Percentiles rank a stretch among this genome's conserved stretches.
These are phyloP conservation scores for Ophiocordyceps australis DNA, from an alignment of 2,329 filamentous ascomycete genomes.

Conservation along the genomic window DNA sequence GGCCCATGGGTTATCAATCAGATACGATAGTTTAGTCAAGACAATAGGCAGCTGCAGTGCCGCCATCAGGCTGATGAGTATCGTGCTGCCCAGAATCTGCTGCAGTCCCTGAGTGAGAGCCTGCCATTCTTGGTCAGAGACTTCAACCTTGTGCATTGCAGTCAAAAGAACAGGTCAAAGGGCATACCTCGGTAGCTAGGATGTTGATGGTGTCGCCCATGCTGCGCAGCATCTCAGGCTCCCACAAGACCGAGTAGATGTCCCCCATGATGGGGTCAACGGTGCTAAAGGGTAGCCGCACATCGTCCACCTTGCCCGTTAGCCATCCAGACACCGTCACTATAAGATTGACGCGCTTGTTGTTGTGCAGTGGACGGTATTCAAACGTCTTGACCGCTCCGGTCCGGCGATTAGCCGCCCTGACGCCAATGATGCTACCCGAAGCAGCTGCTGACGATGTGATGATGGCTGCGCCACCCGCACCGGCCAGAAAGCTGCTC, in stretches of 20 bases:
- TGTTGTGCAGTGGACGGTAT: conserved; percentile 91
- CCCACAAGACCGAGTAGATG: conserved; percentile 92
- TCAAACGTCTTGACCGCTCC: conserved; percentile 93
- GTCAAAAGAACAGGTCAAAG: background rate
- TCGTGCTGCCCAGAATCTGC: conserved; percentile 81
- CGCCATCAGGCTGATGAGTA: conserved; percentile 79
- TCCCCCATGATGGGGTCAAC: conserved; percentile 97
- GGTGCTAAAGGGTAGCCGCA: conserved; percentile 87
- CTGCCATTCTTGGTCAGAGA: conserved; percentile 19
- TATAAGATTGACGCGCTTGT: conserved; percentile 90
- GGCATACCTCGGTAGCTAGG: conserved; percentile 76
- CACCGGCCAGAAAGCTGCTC: conserved; percentile 72
- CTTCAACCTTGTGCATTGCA: background rate
- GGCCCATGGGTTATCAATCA: conserved; percentile 97
- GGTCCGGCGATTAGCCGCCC: conserved; percentile 72
- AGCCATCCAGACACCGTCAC: conserved; percentile 96
- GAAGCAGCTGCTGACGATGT: conserved; percentile 77
- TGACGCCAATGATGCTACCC: conserved; percentile 70
- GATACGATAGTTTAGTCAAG: conserved; percentile 80
- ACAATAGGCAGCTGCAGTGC: conserved; percentile 84
- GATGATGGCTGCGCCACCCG: conserved; percentile 85
- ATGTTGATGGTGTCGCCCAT: conserved; percentile 99
- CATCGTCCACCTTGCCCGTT: conserved; percentile 94
- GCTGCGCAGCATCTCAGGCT: conserved; percentile 91
- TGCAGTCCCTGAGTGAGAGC: conserved; percentile 92